Conservation (phyloP, 129 eudicot species). For the Logfia minima region DNA sequence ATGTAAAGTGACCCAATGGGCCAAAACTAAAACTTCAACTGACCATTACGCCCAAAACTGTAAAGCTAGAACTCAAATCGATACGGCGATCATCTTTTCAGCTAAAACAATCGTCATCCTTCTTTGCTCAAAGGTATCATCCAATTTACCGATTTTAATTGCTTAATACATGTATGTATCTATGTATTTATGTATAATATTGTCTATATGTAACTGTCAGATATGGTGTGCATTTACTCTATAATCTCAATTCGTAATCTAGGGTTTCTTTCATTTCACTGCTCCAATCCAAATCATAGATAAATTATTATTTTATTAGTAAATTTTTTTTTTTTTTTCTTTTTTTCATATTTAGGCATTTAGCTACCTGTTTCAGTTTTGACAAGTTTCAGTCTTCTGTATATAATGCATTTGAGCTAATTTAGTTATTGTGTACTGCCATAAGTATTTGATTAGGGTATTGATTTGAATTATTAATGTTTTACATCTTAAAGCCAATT, state of each 20-base stretch:
- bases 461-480: not conserved
- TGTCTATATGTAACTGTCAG: not conserved
- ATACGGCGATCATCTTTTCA: not conserved
- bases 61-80: not conserved
- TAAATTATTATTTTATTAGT: too few relatives aligned
- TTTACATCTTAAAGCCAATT: not conserved
- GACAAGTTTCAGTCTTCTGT: not conserved
- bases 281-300: not conserved
- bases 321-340: too few relatives aligned
- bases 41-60: not conserved
- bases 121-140: not conserved
- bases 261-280: not conserved
- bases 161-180: not conserved
- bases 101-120: not conserved
- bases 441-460: too few relatives aligned
- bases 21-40: not conserved
- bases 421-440: not conserved
- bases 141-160: not conserved
- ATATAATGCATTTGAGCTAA: not conserved
- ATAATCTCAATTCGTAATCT: not conserved
- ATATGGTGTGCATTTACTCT: not conserved
- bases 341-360: not conserved
- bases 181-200: not conserved
- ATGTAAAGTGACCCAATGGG: not conserved
- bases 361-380: not conserved